phyloP scores from a whole-genome alignment of 768 basidiomycete genomes.

The Cytidiella melzeri region DNA sequence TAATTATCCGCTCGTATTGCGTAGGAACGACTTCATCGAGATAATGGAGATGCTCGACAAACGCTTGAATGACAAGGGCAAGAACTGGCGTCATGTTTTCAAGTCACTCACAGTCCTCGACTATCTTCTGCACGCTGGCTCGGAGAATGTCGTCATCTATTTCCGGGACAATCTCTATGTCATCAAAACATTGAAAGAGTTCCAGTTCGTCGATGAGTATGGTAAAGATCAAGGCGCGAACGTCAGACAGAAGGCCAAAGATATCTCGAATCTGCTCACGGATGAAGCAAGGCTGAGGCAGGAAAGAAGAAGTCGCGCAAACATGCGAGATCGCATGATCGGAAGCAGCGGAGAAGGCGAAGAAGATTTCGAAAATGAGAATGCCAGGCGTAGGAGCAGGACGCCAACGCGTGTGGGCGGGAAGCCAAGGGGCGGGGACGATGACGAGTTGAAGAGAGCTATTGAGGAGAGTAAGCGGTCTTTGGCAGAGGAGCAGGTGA shows the following conservation, averaged over 20 bases:
- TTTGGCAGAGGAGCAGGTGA: constrained; percentile 57
- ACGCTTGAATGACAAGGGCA: constrained; percentile 96
- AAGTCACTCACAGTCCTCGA: constrained; percentile 88
- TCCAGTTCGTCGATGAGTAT: constrained; percentile 93
- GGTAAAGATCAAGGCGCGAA: constrained; percentile 99
- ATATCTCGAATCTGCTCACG: constrained; percentile 88
- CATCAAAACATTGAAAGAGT: constrained; percentile 98
- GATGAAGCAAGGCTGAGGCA: constrained; percentile 82
- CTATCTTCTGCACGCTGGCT: constrained; percentile 93
- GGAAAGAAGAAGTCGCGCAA: constrained; percentile 76
- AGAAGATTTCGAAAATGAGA: constrained; percentile 36
- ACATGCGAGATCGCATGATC: constrained; percentile 94
- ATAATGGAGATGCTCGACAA: constrained; percentile 99
- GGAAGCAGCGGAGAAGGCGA: constrained; percentile 43
- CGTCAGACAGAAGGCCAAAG: constrained; percentile 94
- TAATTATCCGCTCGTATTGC: constrained; percentile 18
- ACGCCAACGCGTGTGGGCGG: constrained; percentile 14
- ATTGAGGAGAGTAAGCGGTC: constrained; percentile 86
- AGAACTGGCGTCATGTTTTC: constrained; percentile 99
- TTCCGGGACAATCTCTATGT: constrained; percentile 97
- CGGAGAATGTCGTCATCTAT: constrained; percentile 97
- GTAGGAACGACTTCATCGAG: constrained; percentile 94
- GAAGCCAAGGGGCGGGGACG: constrained; percentile 41
- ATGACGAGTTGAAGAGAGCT: constrained; percentile 79
- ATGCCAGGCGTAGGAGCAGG: constrained; percentile 32